Percentiles rank a stretch among this genome's conserved stretches.
phyloP scores from a whole-genome alignment of 2,329 filamentous ascomycete genomes.

The Nothophoma quercina region DNA sequence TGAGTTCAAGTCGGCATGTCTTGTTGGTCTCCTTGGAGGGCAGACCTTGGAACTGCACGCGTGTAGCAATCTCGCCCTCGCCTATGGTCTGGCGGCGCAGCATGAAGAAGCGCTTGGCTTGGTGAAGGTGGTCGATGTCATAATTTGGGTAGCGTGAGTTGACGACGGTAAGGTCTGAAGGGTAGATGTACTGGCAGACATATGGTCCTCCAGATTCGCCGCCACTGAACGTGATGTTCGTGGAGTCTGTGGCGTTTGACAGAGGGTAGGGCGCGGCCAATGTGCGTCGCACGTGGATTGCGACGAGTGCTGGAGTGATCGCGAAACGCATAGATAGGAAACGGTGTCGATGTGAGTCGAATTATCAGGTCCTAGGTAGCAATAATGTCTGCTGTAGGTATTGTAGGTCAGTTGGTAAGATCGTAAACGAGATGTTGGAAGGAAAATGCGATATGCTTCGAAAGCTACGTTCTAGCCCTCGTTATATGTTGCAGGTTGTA shows the following conservation, averaged over 20 bases:
- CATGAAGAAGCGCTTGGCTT: conserved; percentile 36
- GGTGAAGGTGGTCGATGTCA: conserved; percentile 27
- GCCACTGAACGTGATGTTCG: conserved; percentile 9
- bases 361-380: neutral
- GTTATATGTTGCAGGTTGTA: too few species aligned
- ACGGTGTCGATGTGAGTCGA: neutral
- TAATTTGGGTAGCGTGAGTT: conserved; percentile 40
- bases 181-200: conserved; percentile 32
- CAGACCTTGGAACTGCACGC: conserved; percentile 32
- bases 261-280: conserved; percentile 22
- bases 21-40: conserved; percentile 17
- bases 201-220: conserved; percentile 10
- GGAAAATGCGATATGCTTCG: too few species aligned
- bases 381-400: neutral
- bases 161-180: conserved; percentile 31
- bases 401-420: neutral
- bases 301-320: conserved; percentile 3
- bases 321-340: neutral
- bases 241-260: conserved; percentile 15
- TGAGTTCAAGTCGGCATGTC: conserved; percentile 39
- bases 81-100: conserved; percentile 30
- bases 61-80: conserved; percentile 34
- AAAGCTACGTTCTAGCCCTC: too few species aligned
- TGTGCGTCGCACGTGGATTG: conserved; percentile 13
- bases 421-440: neutral